Conservation (phyloP, 148 eudicot species). For the Diospyros kaki region DNA sequence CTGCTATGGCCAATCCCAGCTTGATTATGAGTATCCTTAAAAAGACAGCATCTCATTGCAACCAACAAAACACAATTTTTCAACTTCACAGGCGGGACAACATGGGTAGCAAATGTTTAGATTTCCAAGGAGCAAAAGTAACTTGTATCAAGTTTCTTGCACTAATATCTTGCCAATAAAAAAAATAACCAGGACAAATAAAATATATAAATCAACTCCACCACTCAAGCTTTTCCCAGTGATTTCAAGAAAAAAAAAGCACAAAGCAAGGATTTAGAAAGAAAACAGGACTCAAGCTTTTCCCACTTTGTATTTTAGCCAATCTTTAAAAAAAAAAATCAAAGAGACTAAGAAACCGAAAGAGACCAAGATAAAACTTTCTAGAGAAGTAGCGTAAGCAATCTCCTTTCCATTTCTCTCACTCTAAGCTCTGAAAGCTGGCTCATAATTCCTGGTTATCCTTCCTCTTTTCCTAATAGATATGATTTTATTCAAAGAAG, state of each 20-base stretch:
- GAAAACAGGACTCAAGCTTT: too few relatives aligned
- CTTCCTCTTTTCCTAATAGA: neutral
- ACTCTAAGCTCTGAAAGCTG: neutral
- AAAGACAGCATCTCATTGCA: constrained; percentile 8
- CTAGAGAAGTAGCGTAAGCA: too few relatives aligned
- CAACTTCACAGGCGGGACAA: neutral
- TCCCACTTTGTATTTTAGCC: too few relatives aligned
- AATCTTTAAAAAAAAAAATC: too few relatives aligned
- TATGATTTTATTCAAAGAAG: neutral
- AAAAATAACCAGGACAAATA: neutral
- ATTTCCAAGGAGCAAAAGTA: neutral
- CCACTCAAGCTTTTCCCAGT: neutral
- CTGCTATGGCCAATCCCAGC: constrained; percentile 90
- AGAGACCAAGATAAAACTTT: too few relatives aligned
- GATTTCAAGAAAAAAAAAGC: neutral
- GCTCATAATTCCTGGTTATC: neutral
- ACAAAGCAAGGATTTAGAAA: too few relatives aligned
- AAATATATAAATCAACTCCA: neutral
- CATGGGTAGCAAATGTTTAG: neutral
- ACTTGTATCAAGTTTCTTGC: too few relatives aligned
- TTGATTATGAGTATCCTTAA: constrained; percentile 87
- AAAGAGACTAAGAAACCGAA: too few relatives aligned
- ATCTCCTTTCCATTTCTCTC: too few relatives aligned
- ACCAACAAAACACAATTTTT: neutral
- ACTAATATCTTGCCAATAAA: neutral